phyloP scores from a whole-genome alignment of 1,284 basidiomycete genomes.

The Austropuccinia psidii region DNA sequence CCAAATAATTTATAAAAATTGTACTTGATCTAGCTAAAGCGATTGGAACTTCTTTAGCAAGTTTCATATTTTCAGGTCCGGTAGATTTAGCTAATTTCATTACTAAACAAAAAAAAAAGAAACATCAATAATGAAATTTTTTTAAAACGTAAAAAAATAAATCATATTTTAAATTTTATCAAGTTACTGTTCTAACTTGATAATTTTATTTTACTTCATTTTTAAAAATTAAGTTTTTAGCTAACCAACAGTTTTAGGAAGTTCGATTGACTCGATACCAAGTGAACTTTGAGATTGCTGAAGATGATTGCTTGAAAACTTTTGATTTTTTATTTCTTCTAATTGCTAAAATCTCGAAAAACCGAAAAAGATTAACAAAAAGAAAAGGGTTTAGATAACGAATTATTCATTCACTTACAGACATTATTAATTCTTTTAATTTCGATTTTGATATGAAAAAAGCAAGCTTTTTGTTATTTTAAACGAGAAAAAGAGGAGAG shows the following conservation, averaged over 20 bases:
- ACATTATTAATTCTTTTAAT: no score
- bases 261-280: slow-evolving; percentile 25
- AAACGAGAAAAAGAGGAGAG: no score
- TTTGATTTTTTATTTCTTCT: no score
- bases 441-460: no score
- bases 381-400: no score
- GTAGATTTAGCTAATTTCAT: slow-evolving; percentile 36
- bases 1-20: slow-evolving; percentile 28
- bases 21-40: slow-evolving; percentile 22
- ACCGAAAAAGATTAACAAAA: no score
- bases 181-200: not conserved
- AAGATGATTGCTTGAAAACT: no score
- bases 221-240: not conserved
- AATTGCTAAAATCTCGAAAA: no score
- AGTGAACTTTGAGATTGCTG: slow-evolving; percentile 23
- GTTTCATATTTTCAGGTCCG: slow-evolving; percentile 20
- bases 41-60: slow-evolving; percentile 23
- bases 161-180: not conserved
- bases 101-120: not conserved
- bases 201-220: not conserved
- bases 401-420: no score
- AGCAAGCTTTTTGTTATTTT: no score
- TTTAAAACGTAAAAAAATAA: not conserved
- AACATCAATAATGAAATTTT: no score
- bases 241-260: slow-evolving; percentile 28